phyloP scores from a whole-genome alignment of 192 early-diverging fungal species.

The Funneliformis geosporum region DNA sequence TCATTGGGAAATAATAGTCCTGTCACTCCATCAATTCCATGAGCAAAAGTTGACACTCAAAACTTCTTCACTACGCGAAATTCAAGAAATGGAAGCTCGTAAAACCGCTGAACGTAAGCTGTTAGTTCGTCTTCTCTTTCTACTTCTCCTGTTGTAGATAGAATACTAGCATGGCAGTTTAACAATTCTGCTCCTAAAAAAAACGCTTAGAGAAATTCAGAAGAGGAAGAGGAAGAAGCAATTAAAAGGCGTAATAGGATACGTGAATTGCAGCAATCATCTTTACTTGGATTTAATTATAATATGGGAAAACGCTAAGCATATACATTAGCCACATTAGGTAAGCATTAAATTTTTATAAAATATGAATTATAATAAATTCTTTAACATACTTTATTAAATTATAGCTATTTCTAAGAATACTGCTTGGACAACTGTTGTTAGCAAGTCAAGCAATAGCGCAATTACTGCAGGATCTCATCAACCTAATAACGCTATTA shows the following conservation, averaged over 20 bases:
- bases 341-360: slow-evolving; percentile 1
- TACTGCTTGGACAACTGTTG: slow-evolving; percentile 44
- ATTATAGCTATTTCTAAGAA: slow-evolving; percentile 14
- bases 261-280: slow-evolving; percentile 40
- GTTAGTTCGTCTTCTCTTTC: slow-evolving; percentile 31
- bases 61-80: slow-evolving; percentile 58
- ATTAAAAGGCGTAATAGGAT: slow-evolving; percentile 43
- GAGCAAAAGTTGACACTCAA: slow-evolving; percentile 42
- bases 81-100: slow-evolving; percentile 64
- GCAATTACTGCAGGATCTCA: slow-evolving; percentile 6
- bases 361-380: neutral
- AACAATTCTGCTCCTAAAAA: slow-evolving; percentile 48
- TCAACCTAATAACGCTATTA: neutral
- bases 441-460: slow-evolving; percentile 22
- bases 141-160: slow-evolving; percentile 14
- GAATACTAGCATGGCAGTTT: slow-evolving; percentile 37
- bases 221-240: slow-evolving; percentile 56
- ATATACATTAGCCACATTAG: slow-evolving; percentile 34
- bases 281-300: slow-evolving; percentile 27
- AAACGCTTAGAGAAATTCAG: slow-evolving; percentile 59
- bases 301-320: slow-evolving; percentile 45
- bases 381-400: neutral
- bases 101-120: slow-evolving; percentile 39
- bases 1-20: slow-evolving; percentile 19
- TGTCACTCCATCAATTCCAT: slow-evolving; percentile 34